phyloP scores from a whole-genome alignment of 176 grass and related monocot genomes.

The Oropetium thomaeum region DNA sequence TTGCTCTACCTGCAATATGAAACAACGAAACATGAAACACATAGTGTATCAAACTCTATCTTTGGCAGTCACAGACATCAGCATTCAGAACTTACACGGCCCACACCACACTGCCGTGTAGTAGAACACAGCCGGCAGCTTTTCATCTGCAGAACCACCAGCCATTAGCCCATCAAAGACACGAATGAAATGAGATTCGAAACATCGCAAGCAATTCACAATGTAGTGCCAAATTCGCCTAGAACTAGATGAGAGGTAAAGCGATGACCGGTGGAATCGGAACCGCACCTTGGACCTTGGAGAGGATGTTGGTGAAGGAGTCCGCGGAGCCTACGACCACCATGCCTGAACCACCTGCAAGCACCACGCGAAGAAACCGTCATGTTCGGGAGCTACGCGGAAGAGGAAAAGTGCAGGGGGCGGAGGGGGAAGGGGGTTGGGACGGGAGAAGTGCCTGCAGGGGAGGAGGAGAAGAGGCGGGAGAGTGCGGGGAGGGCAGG shows the following conservation, averaged over 20 bases:
- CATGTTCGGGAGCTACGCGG: neutral
- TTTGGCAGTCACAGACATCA: neutral
- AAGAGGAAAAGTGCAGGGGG: neutral
- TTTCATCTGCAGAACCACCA: slow-evolving; percentile 42
- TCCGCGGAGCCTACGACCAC: slow-evolving; percentile 30
- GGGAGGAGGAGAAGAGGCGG: slow-evolving; percentile 43
- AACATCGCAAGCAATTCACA: neutral
- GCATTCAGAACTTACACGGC: slow-evolving; percentile 44
- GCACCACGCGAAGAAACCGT: neutral
- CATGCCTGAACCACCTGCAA: slow-evolving; percentile 34
- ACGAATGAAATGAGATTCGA: neutral
- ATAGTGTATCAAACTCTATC: neutral
- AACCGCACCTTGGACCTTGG: slow-evolving; percentile 48
- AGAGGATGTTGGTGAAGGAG: slow-evolving; percentile 28
- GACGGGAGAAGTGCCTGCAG: neutral
- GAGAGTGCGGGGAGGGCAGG: neutral
- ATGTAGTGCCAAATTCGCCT: neutral
- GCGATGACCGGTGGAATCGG: neutral
- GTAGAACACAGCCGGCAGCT: slow-evolving; percentile 51
- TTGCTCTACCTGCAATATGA: slow-evolving; percentile 28
- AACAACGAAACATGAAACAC: neutral
- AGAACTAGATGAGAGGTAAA: neutral
- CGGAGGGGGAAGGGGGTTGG: neutral
- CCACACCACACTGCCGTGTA: slow-evolving; percentile 62
- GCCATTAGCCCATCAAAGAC: neutral